Evolutionary conservation across 768 basidiomycete species (phyloP).

Genomic region (Tricholomella constricta): DNA sequence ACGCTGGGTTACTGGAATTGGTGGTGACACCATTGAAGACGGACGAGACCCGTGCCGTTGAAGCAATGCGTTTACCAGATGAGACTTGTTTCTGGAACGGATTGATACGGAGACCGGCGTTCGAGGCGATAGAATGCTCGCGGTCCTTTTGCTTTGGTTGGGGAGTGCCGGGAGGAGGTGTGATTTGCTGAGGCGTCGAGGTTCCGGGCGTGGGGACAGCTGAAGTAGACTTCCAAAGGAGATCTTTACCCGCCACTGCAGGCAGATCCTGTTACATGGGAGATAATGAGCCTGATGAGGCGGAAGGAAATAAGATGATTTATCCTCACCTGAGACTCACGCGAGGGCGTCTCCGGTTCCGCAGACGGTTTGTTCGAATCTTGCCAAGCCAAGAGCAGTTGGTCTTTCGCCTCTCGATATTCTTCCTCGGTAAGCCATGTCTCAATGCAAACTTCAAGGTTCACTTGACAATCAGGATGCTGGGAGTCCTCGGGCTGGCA

Average conservation of each 20-base stretch:
- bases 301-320: conserved; percentile 4
- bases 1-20: conserved; percentile 17
- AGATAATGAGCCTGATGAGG: conserved; percentile 7
- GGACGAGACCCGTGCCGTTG: conserved; percentile 47
- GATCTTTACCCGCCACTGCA: conserved; percentile 54
- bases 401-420: conserved; percentile 62
- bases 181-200: conserved; percentile 34
- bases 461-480: conserved; percentile 71
- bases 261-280: conserved; percentile 16
- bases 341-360: conserved; percentile 43
- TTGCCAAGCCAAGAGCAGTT: conserved; percentile 69
- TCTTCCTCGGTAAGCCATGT: conserved; percentile 79
- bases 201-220: conserved; percentile 33
- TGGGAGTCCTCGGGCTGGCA: conserved; percentile 72
- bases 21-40: conserved; percentile 16
- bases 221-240: conserved; percentile 67
- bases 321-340: conserved; percentile 38
- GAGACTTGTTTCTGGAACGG: conserved; percentile 43
- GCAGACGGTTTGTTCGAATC: conserved; percentile 48
- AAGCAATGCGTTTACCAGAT: conserved; percentile 38
- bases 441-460: conserved; percentile 75
- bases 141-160: conserved; percentile 31
- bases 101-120: conserved; percentile 47
- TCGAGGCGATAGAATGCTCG: conserved; percentile 40
- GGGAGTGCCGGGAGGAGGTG: conserved; percentile 23